A percentile compares a stretch with the other conserved stretches of the same genome.
These are phyloP conservation scores for Yamadazyma aaseri DNA, from an alignment of 1,139 yeast species.

Conservation along the genomic window DNA sequence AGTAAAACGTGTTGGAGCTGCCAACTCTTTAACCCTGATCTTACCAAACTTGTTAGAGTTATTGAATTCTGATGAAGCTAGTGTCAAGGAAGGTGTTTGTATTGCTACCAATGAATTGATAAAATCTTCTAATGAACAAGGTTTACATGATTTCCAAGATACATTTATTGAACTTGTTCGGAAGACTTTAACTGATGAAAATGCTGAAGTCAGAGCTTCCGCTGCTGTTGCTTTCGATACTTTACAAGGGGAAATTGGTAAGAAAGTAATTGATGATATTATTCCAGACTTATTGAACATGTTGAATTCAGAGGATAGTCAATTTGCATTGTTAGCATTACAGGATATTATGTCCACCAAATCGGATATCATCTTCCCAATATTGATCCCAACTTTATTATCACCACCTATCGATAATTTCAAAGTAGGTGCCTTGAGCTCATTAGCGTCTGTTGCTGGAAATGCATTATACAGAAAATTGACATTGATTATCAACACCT, in stretches of 20 bases:
- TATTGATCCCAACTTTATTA: slow-evolving; percentile 81
- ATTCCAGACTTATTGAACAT: slow-evolving; percentile 78
- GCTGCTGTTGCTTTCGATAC: slow-evolving; percentile 92
- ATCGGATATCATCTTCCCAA: slow-evolving; percentile 91
- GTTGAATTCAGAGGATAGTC: slow-evolving; percentile 53
- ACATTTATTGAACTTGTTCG: slow-evolving; percentile 74
- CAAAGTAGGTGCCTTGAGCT: slow-evolving; percentile 85
- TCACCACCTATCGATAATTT: slow-evolving; percentile 78
- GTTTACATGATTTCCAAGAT: slow-evolving; percentile 63
- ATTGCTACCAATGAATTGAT: slow-evolving; percentile 87
- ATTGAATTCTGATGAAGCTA: slow-evolving; percentile 59
- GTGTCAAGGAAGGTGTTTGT: slow-evolving; percentile 94
- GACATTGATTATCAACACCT: slow-evolving; percentile 66
- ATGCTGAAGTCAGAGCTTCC: slow-evolving; percentile 76
- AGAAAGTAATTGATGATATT: slow-evolving; percentile 81
- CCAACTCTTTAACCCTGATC: slow-evolving; percentile 74
- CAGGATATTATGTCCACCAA: slow-evolving; percentile 91
- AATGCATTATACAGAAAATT: slow-evolving; percentile 73
- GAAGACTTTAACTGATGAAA: slow-evolving; percentile 73
- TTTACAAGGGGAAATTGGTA: slow-evolving; percentile 79
- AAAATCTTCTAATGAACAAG: slow-evolving; percentile 66
- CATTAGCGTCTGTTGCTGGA: slow-evolving; percentile 91
- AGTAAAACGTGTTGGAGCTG: slow-evolving; percentile 90
- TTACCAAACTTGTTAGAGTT: slow-evolving; percentile 82
- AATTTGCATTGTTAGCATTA: slow-evolving; percentile 80